Evolutionary conservation across 2,329 filamentous ascomycete species (phyloP), one percentile per base, ranked within the genome.

Genomic region (Diaporthe sp.): DNA sequence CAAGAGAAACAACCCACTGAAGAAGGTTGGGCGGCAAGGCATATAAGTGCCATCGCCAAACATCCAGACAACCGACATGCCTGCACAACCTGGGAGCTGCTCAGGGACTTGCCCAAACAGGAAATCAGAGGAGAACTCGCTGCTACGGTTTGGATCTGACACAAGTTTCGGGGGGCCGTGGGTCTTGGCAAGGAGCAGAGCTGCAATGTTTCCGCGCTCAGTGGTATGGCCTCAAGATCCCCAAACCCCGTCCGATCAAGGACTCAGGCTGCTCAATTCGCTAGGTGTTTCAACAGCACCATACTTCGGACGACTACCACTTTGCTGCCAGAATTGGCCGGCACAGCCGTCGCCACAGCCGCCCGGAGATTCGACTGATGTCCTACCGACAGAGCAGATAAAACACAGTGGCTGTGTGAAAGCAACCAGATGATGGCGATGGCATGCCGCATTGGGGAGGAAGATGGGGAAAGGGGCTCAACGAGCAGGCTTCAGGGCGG

Each of bases 121-220:
- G 65, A 70, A 70, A 70, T 4, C 65, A 70, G 49, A 70, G 65
- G 65, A 70, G 65, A 70, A 70, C 7, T 70, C 49, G 34, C 49
- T 70, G 65, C 65, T 70, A 70, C 49, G 65, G 65, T 55, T 70
- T 70, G 65, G 65, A 70, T 70, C 65, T 70, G 65, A 70, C 49
- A 70, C 65, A 70, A 70, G 65, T 70, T 70, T 55, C 65, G 65
- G 34, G 65, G 65, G 65, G n/a, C 49, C 22, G 9, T 70, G 34
- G 34, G 46, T 53, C 65, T 70, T 70, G 65, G 65, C 65, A 55
- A 39, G 65, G 49, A 70, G 46, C 65, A 53, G 42, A 42, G 49
- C 22, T 70, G 31, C 34, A 70, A 55, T 70, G 65, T 70, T 70
- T 70, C 65, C 49, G 65, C 22, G 34, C 49, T 55, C 49, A 13